phyloP scores from a whole-genome alignment of 192 early-diverging fungal genomes.

The Thamnidium elegans region DNA sequence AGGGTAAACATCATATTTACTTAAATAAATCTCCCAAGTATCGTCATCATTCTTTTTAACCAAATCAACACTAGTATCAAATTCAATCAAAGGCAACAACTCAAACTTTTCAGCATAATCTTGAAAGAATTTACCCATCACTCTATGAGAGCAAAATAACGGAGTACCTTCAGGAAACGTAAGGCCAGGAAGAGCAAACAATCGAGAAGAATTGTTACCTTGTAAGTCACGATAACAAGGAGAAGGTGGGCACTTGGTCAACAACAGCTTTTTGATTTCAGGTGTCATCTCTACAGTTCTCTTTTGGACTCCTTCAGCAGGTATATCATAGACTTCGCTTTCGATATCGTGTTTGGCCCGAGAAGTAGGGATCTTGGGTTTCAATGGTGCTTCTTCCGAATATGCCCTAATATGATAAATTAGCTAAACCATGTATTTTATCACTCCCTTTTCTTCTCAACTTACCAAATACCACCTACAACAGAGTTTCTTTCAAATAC shows the following conservation, averaged over 20 bases:
- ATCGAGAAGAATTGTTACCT: background rate
- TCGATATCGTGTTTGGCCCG: background rate
- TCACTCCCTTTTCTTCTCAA: too few species aligned
- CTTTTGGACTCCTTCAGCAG: conserved; percentile 3
- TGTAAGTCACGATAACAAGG: conserved; percentile 16
- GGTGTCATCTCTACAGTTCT: conserved; percentile 11
- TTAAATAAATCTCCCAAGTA: conserved; percentile 1
- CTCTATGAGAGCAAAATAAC: conserved; percentile 1
- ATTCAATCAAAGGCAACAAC: conserved; percentile 18
- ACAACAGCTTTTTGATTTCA: conserved; percentile 2
- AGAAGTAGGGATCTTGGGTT: conserved; percentile 11
- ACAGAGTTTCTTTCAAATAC: conserved; percentile 23
- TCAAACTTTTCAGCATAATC: conserved; percentile 10
- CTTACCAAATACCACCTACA: conserved; percentile 27
- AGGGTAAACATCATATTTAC: background rate
- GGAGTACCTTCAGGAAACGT: background rate
- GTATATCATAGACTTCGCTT: background rate
- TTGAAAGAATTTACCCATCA: conserved; percentile 13
- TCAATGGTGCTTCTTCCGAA: conserved; percentile 4
- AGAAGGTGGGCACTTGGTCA: conserved; percentile 1
- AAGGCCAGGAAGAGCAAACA: conserved; percentile 1
- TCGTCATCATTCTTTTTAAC: conserved; percentile 11
- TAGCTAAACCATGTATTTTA: background rate
- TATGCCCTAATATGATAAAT: conserved; percentile 3
- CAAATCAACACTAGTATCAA: conserved; percentile 20